These are phyloP conservation scores for Fusarium sp. DNA, from an alignment of 2,329 filamentous ascomycete species.

Conservation along the genomic window DNA sequence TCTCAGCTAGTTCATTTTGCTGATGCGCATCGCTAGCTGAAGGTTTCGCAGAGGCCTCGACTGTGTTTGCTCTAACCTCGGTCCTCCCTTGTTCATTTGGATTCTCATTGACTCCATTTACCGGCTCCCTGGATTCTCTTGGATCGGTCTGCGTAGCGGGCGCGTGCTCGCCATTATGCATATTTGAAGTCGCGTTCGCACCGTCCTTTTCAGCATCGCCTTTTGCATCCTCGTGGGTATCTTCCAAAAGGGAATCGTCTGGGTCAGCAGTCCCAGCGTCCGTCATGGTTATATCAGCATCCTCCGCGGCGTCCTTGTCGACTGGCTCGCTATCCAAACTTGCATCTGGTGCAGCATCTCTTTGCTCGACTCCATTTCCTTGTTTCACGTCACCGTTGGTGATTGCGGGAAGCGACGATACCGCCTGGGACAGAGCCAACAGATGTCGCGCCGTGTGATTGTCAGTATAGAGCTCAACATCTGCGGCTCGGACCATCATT, in stretches of 20 bases:
- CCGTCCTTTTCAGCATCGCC: slow-evolving; percentile 9
- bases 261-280: slow-evolving; percentile 42
- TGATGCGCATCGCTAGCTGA: slow-evolving; percentile 1
- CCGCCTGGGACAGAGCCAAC: slow-evolving; percentile 44
- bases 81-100: slow-evolving; percentile 1
- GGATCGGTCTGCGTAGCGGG: not conserved
- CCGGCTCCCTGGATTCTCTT: not conserved
- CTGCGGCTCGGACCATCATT: slow-evolving; percentile 66
- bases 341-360: slow-evolving; percentile 3
- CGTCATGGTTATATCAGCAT: slow-evolving; percentile 48
- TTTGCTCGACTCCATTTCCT: slow-evolving; percentile 21
- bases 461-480: slow-evolving; percentile 66
- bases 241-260: slow-evolving; percentile 30
- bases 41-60: slow-evolving; percentile 1
- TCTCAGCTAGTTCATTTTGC: slow-evolving; percentile 17
- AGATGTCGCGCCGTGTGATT: slow-evolving; percentile 55
- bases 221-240: slow-evolving; percentile 17
- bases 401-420: slow-evolving; percentile 21
- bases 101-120: slow-evolving; percentile 12
- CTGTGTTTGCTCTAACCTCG: not conserved
- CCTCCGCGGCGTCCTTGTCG: slow-evolving; percentile 27
- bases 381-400: slow-evolving; percentile 41
- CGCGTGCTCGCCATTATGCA: slow-evolving; percentile 21
- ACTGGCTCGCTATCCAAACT: slow-evolving; percentile 4
- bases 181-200: not conserved